Conservation (phyloP, 1,284 basidiomycete genomes). For the Leccinum pallidistipes region DNA sequence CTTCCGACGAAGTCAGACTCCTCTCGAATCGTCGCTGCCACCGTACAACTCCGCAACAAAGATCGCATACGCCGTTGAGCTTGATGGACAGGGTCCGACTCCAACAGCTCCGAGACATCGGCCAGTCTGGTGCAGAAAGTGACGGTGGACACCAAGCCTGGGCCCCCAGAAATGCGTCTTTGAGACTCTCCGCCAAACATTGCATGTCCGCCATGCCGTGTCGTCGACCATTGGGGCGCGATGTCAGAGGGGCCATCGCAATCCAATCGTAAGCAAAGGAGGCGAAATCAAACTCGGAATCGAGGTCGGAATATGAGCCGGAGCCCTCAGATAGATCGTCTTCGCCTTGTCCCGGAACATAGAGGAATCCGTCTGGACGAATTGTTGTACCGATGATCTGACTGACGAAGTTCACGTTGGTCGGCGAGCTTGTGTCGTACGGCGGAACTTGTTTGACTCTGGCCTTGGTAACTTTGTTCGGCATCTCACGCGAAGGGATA, state of each 20-base stretch:
- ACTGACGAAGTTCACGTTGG: slow-evolving; percentile 15
- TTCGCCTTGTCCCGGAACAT: neutral
- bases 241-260: neutral
- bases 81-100: neutral
- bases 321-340: neutral
- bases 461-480: neutral
- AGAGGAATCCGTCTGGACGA: slow-evolving; percentile 15
- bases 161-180: neutral
- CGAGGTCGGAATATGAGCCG: neutral
- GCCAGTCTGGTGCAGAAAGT: neutral
- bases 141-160: neutral
- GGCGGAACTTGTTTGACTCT: slow-evolving; percentile 11
- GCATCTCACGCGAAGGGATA: neutral
- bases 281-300: neutral
- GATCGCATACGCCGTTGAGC: too few relatives aligned
- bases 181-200: slow-evolving; percentile 3
- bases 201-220: slow-evolving; percentile 18
- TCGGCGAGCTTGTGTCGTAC: slow-evolving; percentile 18
- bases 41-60: too few relatives aligned
- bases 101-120: slow-evolving; percentile 1
- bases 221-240: slow-evolving; percentile 4
- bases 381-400: slow-evolving; percentile 19
- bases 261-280: slow-evolving; percentile 4
- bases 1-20: too few relatives aligned
- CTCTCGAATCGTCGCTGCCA: too few relatives aligned